Percentiles rank a stretch among this genome's conserved stretches.
These are phyloP conservation scores for Claviceps africana DNA, from an alignment of 2,329 filamentous ascomycete genomes.

Conservation along the genomic window DNA sequence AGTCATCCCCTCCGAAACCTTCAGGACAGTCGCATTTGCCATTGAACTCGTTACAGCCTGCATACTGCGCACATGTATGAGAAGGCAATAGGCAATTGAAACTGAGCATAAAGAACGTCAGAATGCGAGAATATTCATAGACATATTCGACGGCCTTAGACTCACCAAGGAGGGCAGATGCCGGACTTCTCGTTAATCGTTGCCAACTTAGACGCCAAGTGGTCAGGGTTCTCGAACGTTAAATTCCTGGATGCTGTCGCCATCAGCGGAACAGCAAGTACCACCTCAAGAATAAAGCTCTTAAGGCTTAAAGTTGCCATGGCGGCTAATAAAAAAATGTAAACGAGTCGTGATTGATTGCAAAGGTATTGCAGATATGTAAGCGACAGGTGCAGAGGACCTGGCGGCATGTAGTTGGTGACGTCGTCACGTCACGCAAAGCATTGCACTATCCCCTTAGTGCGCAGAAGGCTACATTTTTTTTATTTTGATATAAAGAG, in stretches of 20 bases:
- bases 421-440: background rate
- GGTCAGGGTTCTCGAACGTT: conserved; percentile 48
- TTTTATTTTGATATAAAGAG: too few species aligned
- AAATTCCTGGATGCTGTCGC: conserved; percentile 29
- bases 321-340: conserved; percentile 11
- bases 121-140: conserved; percentile 9
- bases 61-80: conserved; percentile 83
- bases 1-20: conserved; percentile 90
- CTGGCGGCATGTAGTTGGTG: background rate
- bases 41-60: conserved; percentile 74
- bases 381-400: background rate
- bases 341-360: conserved; percentile 5
- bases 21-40: conserved; percentile 87
- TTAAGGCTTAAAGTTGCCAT: conserved; percentile 27
- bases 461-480: too few species aligned
- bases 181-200: conserved; percentile 60
- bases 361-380: background rate
- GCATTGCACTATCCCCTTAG: too few species aligned
- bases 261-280: conserved; percentile 26
- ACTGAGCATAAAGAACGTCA: conserved; percentile 33
- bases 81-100: conserved; percentile 97
- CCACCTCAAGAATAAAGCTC: conserved; percentile 25
- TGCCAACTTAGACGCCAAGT: conserved; percentile 51
- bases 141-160: background rate
- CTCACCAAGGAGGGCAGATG: conserved; percentile 65